Evolutionary conservation across 805 yeast genomes (phyloP), one percentile per base, ranked within the genome.

Genomic region (Barnettozyma siamensis): DNA sequence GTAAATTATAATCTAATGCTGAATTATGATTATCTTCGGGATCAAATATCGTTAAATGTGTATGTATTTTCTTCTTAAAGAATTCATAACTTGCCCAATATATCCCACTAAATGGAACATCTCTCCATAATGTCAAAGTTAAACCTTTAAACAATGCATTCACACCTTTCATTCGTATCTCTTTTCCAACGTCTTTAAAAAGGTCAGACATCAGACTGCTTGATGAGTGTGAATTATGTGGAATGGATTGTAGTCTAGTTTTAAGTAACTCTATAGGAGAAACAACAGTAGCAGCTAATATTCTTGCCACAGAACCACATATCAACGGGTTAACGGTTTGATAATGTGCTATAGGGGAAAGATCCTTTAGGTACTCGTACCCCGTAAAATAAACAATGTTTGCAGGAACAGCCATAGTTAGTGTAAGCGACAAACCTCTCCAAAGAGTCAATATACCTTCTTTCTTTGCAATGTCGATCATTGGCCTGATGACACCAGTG

Each of bases 381-480:
- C 97, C 96, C 2, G 94, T 84, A 65, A 88, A 93, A 60, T 93
- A 93, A 6, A 93, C 89, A 45, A 93, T 84, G 52, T 91, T 93
- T 1, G 96, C 75, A 1, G 99, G 99, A 1, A 89, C 72, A 0
- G 96, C 87, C 95, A 93, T 93, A 12, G 83, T 43, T 16, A 93
- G 64, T 1, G 95, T 87, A 24, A 91, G 59, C 0, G 91, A 76
- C 8, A 93, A 70, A 0, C 99, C 99, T 40, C 98, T 69, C 91
- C 96, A 93, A 15, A 93, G 66, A 0, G 96, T 81, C 1, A 69
- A 37, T 0, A 77, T 21, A 0, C 99, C 99, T 62, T 93, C 99
- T 20, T 74, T 67, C 24, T 70, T 62, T 4, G 79, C 72, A 33
- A 91, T 88, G 33, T 75, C 72, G 2, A 64, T 49, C 48, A 91